phyloP scores from a whole-genome alignment of 2,329 filamentous ascomycete genomes.

The Magnaporthiopsis rhizophila region DNA sequence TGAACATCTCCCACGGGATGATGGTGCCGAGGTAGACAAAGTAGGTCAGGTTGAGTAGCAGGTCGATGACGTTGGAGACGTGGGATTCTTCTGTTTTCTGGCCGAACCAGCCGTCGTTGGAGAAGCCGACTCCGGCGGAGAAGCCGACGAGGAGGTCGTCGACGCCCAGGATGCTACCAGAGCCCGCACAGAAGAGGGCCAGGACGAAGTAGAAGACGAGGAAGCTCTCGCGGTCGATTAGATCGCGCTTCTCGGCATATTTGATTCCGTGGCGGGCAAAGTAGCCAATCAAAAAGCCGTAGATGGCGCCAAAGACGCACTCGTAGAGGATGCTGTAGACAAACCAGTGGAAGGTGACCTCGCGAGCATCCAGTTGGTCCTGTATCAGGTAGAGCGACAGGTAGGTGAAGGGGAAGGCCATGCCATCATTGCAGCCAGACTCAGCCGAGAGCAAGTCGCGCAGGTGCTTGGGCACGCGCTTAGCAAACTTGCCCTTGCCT shows the following conservation, averaged over 20 bases:
- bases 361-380: constrained; percentile 59
- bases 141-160: constrained; percentile 95
- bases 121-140: constrained; percentile 94
- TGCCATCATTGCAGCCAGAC: constrained; percentile 98
- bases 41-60: constrained; percentile 92
- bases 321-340: constrained; percentile 89
- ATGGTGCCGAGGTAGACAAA: constrained; percentile 98
- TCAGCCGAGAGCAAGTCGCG: constrained; percentile 91
- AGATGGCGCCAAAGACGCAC: constrained; percentile 86
- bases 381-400: constrained; percentile 83
- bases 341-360: constrained; percentile 80
- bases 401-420: constrained; percentile 98
- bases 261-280: constrained; percentile 86
- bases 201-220: constrained; percentile 98
- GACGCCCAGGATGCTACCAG: constrained; percentile 81
- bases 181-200: constrained; percentile 90
- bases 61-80: constrained; percentile 97
- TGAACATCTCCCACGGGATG: constrained; percentile 91
- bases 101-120: constrained; percentile 97
- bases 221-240: constrained; percentile 95
- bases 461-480: constrained; percentile 94
- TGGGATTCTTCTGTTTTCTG: constrained; percentile 98
- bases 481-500: constrained; percentile 97
- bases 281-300: constrained; percentile 82
- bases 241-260: constrained; percentile 69